Evolutionary conservation across 495 filamentous ascomycete genomes (phyloP), one percentile per base, ranked within the genome.

Genomic region (Aspergillus bertholletiae): DNA sequence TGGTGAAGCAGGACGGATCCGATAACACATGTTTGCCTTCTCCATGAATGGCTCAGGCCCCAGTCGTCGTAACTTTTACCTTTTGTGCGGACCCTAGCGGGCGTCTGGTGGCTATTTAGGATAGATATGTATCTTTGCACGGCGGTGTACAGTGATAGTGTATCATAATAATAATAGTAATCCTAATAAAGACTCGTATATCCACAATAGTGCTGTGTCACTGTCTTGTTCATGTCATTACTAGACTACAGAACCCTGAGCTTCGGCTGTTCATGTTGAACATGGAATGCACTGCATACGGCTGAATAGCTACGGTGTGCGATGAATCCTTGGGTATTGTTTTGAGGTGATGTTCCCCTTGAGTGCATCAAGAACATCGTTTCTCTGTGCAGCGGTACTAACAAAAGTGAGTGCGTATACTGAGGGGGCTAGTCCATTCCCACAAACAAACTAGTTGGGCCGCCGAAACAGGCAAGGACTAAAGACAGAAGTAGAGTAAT

Each of bases 1-100:
- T 39, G 62, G 44, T 7, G 65, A 69, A 32, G 32, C 55, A 15
- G 61, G 57, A 34, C 61, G 64, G 11, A 30, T 43, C 20, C 46
- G 58, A 50, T 57, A 49, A 37, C 5, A 5, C 34, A 37, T 37
- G 13, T 15, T 15, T 37, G 34, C 12, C 30, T 28, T 12, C 15
- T 37, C 2, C 34, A n/a, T 37, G 13, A 15, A 15, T 15, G 13
- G 13, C 15, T 37, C 9, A n/a, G 17, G 34, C 30, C 13, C 9
- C 27, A 5, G 5, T 28, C 9, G 27, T 28, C 27, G 27, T 9
- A 28, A 28, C 27, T 9, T 28, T 9, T 9, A 28, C 27, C 27
- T 28, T 28, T 28, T 28, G 9, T 28, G 27, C 13, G 9, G 13
- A 9, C 30, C 13, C 13, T 28, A 34, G 30, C 30, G 9, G 9